A percentile compares a stretch with the other conserved stretches of the same genome.
Evolutionary conservation across 805 yeast species (phyloP).

Genomic region (Wickerhamiella bombiphila): DNA sequence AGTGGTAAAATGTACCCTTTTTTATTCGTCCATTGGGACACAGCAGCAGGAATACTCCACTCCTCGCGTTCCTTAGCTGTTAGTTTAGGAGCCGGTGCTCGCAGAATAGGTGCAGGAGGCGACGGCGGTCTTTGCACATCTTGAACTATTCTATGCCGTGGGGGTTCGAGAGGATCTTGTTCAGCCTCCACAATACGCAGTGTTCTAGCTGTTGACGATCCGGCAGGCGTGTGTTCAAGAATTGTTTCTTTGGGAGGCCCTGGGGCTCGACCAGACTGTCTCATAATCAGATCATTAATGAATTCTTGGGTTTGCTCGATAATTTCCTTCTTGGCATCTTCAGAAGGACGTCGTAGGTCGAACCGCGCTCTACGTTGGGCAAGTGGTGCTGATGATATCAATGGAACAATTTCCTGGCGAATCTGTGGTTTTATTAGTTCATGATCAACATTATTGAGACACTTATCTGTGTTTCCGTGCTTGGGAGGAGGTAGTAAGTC

Average conservation of each 20-base stretch:
- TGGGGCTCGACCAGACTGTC: conserved; percentile 26
- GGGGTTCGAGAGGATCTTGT: conserved; percentile 78
- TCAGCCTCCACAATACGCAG: conserved; percentile 54
- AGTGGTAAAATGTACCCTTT: conserved; percentile 74
- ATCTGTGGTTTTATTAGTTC: too few relatives aligned
- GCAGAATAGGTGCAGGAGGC: conserved; percentile 34
- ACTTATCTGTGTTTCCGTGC: background rate
- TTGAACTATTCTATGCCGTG: conserved; percentile 56
- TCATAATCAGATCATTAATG: conserved; percentile 36
- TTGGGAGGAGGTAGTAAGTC: conserved; percentile 6
- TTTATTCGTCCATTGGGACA: conserved; percentile 92
- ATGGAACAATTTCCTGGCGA: too few relatives aligned
- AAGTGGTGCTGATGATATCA: background rate
- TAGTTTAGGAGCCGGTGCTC: conserved; percentile 35
- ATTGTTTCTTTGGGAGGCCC: conserved; percentile 28
- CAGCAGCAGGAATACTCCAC: conserved; percentile 83
- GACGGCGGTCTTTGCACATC: conserved; percentile 47
- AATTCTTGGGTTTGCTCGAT: conserved; percentile 43
- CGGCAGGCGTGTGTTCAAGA: conserved; percentile 31
- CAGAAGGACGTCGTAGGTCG: conserved; percentile 31
- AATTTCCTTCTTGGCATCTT: conserved; percentile 32
- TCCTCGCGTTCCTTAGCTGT: conserved; percentile 58
- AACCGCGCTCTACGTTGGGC: conserved; percentile 5
- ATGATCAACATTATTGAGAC: background rate
- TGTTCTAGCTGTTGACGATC: conserved; percentile 21